Conservation (phyloP, 75 land plant species). For the Adiantum capillusveneris region DNA sequence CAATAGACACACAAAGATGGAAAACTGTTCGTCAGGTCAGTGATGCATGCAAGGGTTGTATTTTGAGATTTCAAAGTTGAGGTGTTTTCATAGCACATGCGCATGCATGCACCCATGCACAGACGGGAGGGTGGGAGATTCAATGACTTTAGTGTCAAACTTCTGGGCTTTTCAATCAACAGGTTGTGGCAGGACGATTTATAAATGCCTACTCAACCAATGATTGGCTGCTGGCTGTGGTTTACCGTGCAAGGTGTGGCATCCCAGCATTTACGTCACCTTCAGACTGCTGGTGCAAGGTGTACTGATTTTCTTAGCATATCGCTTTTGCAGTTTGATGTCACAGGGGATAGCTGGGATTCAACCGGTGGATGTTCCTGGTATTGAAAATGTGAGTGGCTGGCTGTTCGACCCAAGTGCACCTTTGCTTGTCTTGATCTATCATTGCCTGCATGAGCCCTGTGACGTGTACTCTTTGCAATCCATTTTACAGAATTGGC, state of each 20-base stretch:
- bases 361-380: conserved; percentile 70
- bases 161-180: conserved; percentile 5
- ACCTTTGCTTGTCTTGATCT: not conserved
- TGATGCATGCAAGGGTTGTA: too few species aligned
- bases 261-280: conserved; percentile 38
- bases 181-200: conserved; percentile 96
- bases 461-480: not conserved
- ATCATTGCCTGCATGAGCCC: not conserved
- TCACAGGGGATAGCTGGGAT: conserved; percentile 95
- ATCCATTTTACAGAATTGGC: too few species aligned
- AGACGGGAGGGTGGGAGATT: too few species aligned
- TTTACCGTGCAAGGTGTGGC: conserved; percentile 92
- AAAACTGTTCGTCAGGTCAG: conserved; percentile 76
- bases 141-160: too few species aligned
- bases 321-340: too few species aligned
- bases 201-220: conserved; percentile 77
- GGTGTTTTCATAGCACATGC: too few species aligned
- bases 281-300: too few species aligned
- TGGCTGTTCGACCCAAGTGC: not conserved
- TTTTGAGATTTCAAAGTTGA: too few species aligned
- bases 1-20: conserved; percentile 66
- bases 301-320: too few species aligned
- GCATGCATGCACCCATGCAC: too few species aligned
- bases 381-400: conserved; percentile 77
- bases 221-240: conserved; percentile 78